A percentile compares a stretch with the other conserved stretches of the same genome.
phyloP scores from a whole-genome alignment of 768 basidiomycete species.

The Zangia roseola region DNA sequence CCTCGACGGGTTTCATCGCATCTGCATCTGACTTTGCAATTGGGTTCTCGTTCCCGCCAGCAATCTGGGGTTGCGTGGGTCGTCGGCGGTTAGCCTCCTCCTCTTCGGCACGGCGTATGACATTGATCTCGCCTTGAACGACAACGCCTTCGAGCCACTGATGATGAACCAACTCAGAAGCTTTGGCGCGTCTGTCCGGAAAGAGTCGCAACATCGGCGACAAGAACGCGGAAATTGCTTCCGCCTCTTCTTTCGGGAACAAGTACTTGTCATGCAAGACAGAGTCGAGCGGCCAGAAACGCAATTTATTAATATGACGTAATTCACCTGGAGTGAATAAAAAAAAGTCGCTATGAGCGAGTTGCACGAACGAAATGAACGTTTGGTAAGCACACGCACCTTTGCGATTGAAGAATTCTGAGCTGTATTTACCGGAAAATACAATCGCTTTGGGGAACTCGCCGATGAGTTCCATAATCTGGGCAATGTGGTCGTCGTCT shows the following conservation, averaged over 20 bases:
- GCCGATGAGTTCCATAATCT: conserved; percentile 94
- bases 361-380: neutral
- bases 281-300: conserved; percentile 83
- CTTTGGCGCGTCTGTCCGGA: conserved; percentile 86
- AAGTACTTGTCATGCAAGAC: conserved; percentile 96
- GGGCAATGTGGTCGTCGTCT: conserved; percentile 96
- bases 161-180: conserved; percentile 82
- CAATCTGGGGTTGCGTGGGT: conserved; percentile 9
- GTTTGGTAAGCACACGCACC: conserved; percentile 46
- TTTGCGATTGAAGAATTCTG: conserved; percentile 95
- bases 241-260: conserved; percentile 80
- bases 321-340: conserved; percentile 58
- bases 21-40: conserved; percentile 38
- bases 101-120: conserved; percentile 64
- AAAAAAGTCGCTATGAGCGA: conserved; percentile 4
- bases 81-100: conserved; percentile 38
- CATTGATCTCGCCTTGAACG: conserved; percentile 89
- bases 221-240: conserved; percentile 76
- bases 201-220: conserved; percentile 87
- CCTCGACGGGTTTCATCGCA: conserved; percentile 80
- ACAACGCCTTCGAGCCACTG: conserved; percentile 82
- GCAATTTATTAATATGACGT: conserved; percentile 89
- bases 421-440: conserved; percentile 87
- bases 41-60: conserved; percentile 6
- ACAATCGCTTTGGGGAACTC: conserved; percentile 84